Evolutionary conservation across 371 early-diverging fungal genomes (phyloP), one percentile per base, ranked within the genome.

Genomic region (Haplosporangium sp.): DNA sequence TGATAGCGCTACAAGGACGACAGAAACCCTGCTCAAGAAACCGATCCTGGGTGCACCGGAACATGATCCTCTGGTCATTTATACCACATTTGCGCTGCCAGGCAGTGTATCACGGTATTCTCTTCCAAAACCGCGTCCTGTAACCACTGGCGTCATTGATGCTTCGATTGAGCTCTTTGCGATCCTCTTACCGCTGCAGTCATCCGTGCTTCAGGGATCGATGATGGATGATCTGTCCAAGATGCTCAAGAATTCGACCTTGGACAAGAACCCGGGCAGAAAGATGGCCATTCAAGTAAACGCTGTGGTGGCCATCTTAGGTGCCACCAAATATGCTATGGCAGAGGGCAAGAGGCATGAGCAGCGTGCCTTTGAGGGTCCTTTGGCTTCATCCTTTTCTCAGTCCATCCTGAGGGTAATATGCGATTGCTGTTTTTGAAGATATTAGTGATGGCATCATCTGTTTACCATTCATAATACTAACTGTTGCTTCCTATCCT

Each of bases 211-310:
- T 11, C 98, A 97, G 81, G 92, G 94, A 47, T 82, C 92, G 0
- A 72, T 89, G 20, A 85, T 96, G 60, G 96, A 97, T 42, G 85
- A 88, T 5, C 84, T 96, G 60, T 84, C 90, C 0, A 90, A 88
- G 59, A 80, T 87, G 18, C 83, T 92, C 43, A 94, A 92, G 48
- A 81, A 82, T 60, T 75, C 86, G 8, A 82, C 87, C 42, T 56
- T 87, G 57, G 89, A 95, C 73, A 89, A 91, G 61, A 88, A 94
- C 58, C 88, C 94, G 2, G 92, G 91, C 7, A 85, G 94, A 50
- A 88, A 93, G 56, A 86, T 88, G 64, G 94, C 97, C 0, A 83
- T 94, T 18, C 88, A 93, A 56, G 86, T 93, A 20, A 98, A 98
- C 75, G 81, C 90, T n/a, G 82, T 95, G 0, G 83, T 89, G 0